Evolutionary conservation across 2,329 filamentous ascomycete genomes (phyloP).

Genomic region (Pseudonectria foliicola): DNA sequence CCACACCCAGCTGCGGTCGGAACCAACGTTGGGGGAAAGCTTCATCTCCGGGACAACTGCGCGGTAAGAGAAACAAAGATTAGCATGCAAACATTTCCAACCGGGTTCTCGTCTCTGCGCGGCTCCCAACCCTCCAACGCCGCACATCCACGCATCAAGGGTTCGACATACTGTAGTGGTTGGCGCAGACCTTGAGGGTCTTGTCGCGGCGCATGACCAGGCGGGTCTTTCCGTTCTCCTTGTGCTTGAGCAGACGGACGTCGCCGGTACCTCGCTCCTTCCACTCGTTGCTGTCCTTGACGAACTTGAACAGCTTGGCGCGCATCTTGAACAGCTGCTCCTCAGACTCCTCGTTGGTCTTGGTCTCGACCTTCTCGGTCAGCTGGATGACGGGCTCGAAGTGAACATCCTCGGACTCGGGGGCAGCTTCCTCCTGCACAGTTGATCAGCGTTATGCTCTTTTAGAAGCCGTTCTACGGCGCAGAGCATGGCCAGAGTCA

Average conservation of each 20-base stretch:
- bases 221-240: conserved; percentile 95
- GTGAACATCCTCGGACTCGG: conserved; percentile 87
- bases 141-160: neutral
- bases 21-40: conserved; percentile 94
- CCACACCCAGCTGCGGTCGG: conserved; percentile 99
- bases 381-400: conserved; percentile 95
- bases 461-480: conserved; percentile 4
- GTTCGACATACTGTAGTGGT: conserved; percentile 82
- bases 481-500: neutral
- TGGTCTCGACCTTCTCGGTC: conserved; percentile 92
- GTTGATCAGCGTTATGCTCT: conserved; percentile 2
- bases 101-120: no score
- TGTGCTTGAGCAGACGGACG: conserved; percentile 94
- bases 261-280: conserved; percentile 98
- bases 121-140: neutral
- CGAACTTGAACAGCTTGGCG: conserved; percentile 98
- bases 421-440: conserved; percentile 57
- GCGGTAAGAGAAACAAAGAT: conserved; percentile 1
- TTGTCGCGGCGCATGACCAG: conserved; percentile 99
- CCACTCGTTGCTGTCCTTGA: conserved; percentile 88
- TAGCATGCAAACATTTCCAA: neutral
- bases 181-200: conserved; percentile 99
- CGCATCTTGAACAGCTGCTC: conserved; percentile 99
- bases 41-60: conserved; percentile 97
- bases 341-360: conserved; percentile 97